A percentile compares a stretch with the other conserved stretches of the same genome.
Evolutionary conservation across 805 yeast species (phyloP).

Genomic region (Saccharomycopsis sp.): DNA sequence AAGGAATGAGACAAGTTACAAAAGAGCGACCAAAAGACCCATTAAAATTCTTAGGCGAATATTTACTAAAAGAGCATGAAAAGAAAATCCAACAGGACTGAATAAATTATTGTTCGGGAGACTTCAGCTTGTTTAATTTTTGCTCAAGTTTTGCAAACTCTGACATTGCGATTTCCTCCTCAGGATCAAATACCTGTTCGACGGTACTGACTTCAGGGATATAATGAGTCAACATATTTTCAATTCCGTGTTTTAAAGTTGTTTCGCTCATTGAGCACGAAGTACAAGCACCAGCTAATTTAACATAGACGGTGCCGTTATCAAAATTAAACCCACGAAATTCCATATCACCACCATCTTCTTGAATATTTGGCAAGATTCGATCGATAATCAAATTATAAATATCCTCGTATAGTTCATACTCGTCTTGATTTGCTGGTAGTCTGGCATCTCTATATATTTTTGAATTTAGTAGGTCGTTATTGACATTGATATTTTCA

Average conservation of each 20-base stretch:
- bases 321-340: slow-evolving; percentile 80
- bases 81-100: slow-evolving; percentile 9
- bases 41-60: slow-evolving; percentile 46
- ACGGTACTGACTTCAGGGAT: slow-evolving; percentile 92
- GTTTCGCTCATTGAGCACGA: slow-evolving; percentile 87
- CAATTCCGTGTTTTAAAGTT: slow-evolving; percentile 91
- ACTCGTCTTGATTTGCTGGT: slow-evolving; percentile 17
- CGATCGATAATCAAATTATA: slow-evolving; percentile 90
- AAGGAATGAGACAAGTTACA: slow-evolving; percentile 55
- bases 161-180: slow-evolving; percentile 61
- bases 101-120: too few species aligned
- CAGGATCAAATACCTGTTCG: slow-evolving; percentile 80
- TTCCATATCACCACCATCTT: slow-evolving; percentile 96
- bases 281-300: slow-evolving; percentile 93
- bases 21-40: slow-evolving; percentile 49
- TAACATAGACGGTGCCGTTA: slow-evolving; percentile 80
- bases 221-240: slow-evolving; percentile 94
- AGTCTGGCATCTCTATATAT: slow-evolving; percentile 19
- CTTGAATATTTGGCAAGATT: slow-evolving; percentile 95
- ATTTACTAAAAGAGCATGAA: slow-evolving; percentile 36
- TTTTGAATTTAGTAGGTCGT: slow-evolving; percentile 11
- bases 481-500: too few species aligned
- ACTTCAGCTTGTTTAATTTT: slow-evolving; percentile 26
- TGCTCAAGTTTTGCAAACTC: slow-evolving; percentile 83
- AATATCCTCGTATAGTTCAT: slow-evolving; percentile 33